These are phyloP conservation scores for Fusarium napiforme DNA, from an alignment of 2,329 filamentous ascomycete genomes.

Conservation along the genomic window DNA sequence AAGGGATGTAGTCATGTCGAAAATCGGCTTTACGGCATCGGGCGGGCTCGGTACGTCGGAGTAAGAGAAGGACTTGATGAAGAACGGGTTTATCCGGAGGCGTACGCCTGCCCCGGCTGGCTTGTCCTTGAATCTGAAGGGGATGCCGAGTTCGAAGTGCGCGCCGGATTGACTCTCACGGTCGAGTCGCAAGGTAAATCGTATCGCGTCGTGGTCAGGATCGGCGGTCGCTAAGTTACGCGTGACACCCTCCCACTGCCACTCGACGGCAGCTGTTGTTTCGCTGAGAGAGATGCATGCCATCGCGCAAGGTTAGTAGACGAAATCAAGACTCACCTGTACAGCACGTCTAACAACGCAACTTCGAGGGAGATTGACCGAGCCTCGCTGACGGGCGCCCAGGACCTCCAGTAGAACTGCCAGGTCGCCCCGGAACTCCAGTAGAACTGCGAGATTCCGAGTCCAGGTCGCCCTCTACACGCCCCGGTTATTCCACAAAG, in stretches of 20 bases:
- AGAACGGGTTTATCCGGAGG: conserved; percentile 5
- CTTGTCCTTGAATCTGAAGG: conserved; percentile 16
- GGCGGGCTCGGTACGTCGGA: neutral
- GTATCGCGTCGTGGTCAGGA: conserved; percentile 10
- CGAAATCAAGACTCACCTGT: neutral
- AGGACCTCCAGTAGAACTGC: conserved; percentile 25
- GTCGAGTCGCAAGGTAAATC: conserved; percentile 6
- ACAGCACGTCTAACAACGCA: neutral
- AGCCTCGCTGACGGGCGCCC: neutral
- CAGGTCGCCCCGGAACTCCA: conserved; percentile 18
- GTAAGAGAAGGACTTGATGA: conserved; percentile 1
- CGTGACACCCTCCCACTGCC: conserved; percentile 6
- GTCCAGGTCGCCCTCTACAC: conserved; percentile 17
- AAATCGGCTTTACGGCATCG: neutral
- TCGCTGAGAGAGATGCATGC: conserved; percentile 7
- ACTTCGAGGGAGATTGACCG: neutral
- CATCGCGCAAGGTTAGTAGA: conserved; percentile 5
- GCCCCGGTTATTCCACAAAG: conserved; percentile 19
- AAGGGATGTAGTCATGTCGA: neutral
- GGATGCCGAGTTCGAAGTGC: conserved; percentile 8
- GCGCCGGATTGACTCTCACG: neutral
- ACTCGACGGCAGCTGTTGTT: conserved; percentile 7
- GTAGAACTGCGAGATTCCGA: conserved; percentile 21
- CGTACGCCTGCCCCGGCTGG: neutral
- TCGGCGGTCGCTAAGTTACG: conserved; percentile 1